Base-by-base conservation (phyloP, 2,329 filamentous ascomycete genomes). In the Colletotrichum neosansevieriae region DNA sequence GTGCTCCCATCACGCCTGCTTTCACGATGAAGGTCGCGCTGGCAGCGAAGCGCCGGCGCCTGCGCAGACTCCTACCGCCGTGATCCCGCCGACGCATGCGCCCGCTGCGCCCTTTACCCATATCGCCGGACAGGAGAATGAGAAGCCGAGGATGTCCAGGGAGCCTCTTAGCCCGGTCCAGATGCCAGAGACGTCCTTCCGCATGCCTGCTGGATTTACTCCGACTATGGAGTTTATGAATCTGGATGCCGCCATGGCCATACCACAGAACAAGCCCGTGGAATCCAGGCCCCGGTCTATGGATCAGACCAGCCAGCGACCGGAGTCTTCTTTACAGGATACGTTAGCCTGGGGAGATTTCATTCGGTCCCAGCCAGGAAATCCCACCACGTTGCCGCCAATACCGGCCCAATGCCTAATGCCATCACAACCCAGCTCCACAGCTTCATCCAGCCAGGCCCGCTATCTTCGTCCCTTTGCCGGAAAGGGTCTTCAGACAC, bases 1-100 rank as follows among this genome's bases (percentile, higher is more conserved):
- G 87, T 89, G 87, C 73, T 85, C 84, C 59, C 87, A 89, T 72
- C 87, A 89, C 76, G 87, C 87, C 60, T 89, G 87, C 75, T 89
- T 83, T 70, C 87, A 89, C 70, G 87, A 89, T 75, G 82, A 88
- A 72, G 77, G 75, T 40, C 74, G 32, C 77, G 76, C 63, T 69
- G 76, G 53, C 65, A 67, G 70, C 57, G 77, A 79, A 65, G 59
- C 68, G 1, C 72, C 73, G 3, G 68, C 67, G 40, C 17, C 70
- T 9, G 42, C 58, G 49, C 36, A 38, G 11, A 51, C 57, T 56
- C 65, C 65, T 21, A 53, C 58, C 58, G 45, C 50, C 34, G 40
- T 40, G 15, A 56, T 49, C 38, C 40, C 56, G 11, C 51, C 45
- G 19, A 17, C 47, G 10, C 62, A 59, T 32, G 49, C 49, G 15